Conservation (phyloP, 345 rosid genomes). For the Sisymbrium irio region DNA sequence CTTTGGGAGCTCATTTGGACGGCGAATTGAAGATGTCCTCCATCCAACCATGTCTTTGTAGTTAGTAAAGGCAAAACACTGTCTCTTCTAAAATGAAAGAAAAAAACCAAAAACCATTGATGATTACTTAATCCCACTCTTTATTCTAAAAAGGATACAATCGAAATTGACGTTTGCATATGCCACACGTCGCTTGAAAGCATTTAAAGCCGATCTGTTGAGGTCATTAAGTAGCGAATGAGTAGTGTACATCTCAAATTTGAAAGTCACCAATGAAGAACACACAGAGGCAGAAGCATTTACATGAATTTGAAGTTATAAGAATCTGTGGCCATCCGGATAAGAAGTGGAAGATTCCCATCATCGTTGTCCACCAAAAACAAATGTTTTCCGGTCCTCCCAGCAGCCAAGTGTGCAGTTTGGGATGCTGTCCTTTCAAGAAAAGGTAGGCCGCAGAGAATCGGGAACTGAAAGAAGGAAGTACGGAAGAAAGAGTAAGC, state of each 20-base stretch:
- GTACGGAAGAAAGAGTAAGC: not conserved
- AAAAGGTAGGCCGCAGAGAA: constrained; percentile 88
- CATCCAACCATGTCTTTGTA: constrained; percentile 82
- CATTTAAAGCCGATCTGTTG: constrained; percentile 73
- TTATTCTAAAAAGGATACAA: constrained; percentile 56
- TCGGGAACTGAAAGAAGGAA: constrained; percentile 55
- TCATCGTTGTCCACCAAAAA: constrained; percentile 78
- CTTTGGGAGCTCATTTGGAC: constrained; percentile 84
- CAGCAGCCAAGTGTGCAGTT: constrained; percentile 82
- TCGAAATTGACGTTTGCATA: constrained; percentile 90
- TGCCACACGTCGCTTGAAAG: constrained; percentile 87
- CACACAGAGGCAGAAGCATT: constrained; percentile 24
- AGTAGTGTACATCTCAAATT: constrained; percentile 4
- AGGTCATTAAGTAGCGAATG: constrained; percentile 28
- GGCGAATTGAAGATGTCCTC: constrained; percentile 91
- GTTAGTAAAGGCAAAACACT: constrained; percentile 45
- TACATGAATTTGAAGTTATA: constrained; percentile 74
- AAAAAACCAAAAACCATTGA: not conserved
- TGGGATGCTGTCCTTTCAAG: constrained; percentile 85
- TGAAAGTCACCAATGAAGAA: constrained; percentile 11
- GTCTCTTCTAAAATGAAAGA: not conserved
- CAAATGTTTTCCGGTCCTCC: constrained; percentile 89
- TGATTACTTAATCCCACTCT: not conserved
- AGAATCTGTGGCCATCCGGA: constrained; percentile 77
- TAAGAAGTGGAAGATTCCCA: constrained; percentile 84